A percentile compares a stretch with the other conserved stretches of the same genome.
Evolutionary conservation across 139 green algal genomes (phyloP).

Genomic region (Tetratostichococcus sp.): DNA sequence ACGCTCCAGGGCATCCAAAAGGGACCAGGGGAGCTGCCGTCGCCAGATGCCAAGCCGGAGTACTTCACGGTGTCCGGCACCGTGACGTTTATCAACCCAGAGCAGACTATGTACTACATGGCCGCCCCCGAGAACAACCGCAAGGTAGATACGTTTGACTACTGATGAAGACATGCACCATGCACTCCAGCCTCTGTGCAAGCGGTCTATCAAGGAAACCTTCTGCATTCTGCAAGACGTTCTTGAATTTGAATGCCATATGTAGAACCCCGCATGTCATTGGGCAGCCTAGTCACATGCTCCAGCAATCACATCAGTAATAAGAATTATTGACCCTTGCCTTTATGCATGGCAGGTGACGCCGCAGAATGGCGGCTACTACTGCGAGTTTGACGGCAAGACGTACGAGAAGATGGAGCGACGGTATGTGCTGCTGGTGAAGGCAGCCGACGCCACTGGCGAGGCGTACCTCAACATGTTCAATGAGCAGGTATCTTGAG

Average conservation of each 20-base stretch:
- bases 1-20: not conserved
- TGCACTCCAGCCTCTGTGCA: too few relatives aligned
- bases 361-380: conserved; percentile 51
- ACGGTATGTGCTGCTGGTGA: conserved; percentile 60
- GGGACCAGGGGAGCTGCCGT: conserved; percentile 19
- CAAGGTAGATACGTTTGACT: conserved; percentile 72
- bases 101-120: conserved; percentile 77
- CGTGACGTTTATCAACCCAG: conserved; percentile 50
- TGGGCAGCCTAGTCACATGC: too few relatives aligned
- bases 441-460: conserved; percentile 18
- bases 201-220: too few relatives aligned
- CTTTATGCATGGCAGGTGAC: conserved; percentile 30
- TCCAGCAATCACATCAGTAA: too few relatives aligned
- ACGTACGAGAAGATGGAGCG: conserved; percentile 22
- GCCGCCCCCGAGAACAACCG: conserved; percentile 78
- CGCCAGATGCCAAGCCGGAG: conserved; percentile 47
- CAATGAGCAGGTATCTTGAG: conserved; percentile 51
- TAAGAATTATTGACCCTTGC: too few relatives aligned
- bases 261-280: too few relatives aligned
- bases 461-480: conserved; percentile 47
- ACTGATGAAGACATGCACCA: too few relatives aligned
- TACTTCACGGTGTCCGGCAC: conserved; percentile 38
- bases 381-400: conserved; percentile 60
- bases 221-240: too few relatives aligned
- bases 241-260: too few relatives aligned